phyloP scores from a whole-genome alignment of 1,284 basidiomycete species.

The Ganoderma meredithae region DNA sequence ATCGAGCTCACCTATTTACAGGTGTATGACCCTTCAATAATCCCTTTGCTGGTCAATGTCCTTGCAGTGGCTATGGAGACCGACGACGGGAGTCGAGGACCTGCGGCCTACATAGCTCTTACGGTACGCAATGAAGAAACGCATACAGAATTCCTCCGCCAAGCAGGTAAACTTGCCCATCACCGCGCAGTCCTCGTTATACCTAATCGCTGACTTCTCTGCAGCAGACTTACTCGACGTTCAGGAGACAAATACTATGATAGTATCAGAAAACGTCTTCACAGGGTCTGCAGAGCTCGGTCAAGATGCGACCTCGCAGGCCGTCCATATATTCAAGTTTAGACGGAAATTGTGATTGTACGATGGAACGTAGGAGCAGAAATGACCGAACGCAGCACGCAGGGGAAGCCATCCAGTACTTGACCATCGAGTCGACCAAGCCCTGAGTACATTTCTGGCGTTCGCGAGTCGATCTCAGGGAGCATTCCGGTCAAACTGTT shows the following conservation, averaged over 20 bases:
- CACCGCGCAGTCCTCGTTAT: too few relatives aligned
- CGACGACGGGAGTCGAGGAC: slow-evolving; percentile 18
- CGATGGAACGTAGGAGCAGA: too few relatives aligned
- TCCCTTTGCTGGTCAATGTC: slow-evolving; percentile 62
- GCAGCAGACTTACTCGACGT: slow-evolving; percentile 19
- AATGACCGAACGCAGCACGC: too few relatives aligned
- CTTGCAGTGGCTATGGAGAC: slow-evolving; percentile 56
- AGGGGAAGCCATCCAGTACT: too few relatives aligned
- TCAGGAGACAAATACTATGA: slow-evolving; percentile 8
- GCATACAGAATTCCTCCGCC: slow-evolving; percentile 46
- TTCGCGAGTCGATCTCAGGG: background rate
- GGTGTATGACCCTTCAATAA: slow-evolving; percentile 74
- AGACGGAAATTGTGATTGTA: background rate
- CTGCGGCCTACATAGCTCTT: slow-evolving; percentile 60
- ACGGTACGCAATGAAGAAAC: slow-evolving; percentile 60
- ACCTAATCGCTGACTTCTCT: background rate
- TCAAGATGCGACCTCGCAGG: slow-evolving; percentile 16
- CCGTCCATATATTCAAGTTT: slow-evolving; percentile 23
- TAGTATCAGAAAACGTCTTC: slow-evolving; percentile 23
- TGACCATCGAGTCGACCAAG: too few relatives aligned
- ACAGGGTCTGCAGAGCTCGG: slow-evolving; percentile 26
- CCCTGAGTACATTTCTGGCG: background rate
- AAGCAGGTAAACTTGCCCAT: slow-evolving; percentile 43
- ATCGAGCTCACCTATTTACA: slow-evolving; percentile 37
- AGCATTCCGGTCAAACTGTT: background rate